Conservation (phyloP, 768 basidiomycete species). For the Hemileccinum rubropunctum region DNA sequence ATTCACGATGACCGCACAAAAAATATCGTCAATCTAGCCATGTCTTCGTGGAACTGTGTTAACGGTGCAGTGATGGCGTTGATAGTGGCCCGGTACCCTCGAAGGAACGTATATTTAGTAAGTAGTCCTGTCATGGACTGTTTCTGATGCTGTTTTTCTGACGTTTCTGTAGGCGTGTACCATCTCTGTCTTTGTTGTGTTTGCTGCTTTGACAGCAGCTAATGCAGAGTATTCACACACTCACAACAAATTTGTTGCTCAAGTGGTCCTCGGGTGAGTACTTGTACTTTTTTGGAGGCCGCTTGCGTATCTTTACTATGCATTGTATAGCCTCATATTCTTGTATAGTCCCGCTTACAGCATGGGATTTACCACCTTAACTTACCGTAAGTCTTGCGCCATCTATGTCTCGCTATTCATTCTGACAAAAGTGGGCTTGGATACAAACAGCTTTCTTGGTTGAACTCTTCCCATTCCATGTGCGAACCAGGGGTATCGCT, state of each 20-base stretch:
- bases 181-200: conserved; percentile 12
- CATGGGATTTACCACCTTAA: conserved; percentile 6
- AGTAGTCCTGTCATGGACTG: conserved; percentile 23
- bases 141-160: not conserved
- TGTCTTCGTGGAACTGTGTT: conserved; percentile 9
- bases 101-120: conserved; percentile 16
- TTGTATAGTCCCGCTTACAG: conserved; percentile 16
- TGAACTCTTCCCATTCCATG: conserved; percentile 66
- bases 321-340: conserved; percentile 22
- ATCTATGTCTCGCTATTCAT: too few species aligned
- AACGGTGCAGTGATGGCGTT: conserved; percentile 8
- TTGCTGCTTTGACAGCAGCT: conserved; percentile 17
- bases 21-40: conserved; percentile 14
- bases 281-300: not conserved
- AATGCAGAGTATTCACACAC: conserved; percentile 19
- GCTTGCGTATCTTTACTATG: not conserved
- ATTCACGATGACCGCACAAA: conserved; percentile 21
- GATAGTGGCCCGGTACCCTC: conserved; percentile 12
- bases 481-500: conserved; percentile 58
- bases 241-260: conserved; percentile 2
- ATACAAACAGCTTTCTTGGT: conserved; percentile 51
- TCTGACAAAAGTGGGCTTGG: too few species aligned
- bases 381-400: too few species aligned
- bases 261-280: conserved; percentile 10
- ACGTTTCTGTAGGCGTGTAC: conserved; percentile 7